Evolutionary conservation across 2,329 filamentous ascomycete genomes (phyloP), one percentile per base, ranked within the genome.

Genomic region (Aaosphaeria pasadenensis): DNA sequence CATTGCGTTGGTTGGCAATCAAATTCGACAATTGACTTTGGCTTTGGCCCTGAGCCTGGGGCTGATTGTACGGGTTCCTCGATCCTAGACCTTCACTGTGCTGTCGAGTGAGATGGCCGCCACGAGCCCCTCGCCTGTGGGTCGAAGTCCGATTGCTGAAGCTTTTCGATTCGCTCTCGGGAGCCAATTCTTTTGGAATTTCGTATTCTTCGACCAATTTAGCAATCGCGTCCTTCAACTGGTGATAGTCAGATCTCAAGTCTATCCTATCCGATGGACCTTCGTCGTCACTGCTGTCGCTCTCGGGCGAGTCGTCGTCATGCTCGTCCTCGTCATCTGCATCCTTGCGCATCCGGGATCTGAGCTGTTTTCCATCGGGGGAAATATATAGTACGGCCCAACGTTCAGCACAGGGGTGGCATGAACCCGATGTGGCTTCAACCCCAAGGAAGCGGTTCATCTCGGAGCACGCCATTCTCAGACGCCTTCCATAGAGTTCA

Each of bases 361-460:
- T 86, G 38, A 95, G 74, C 44, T 77, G 77, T 60, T 83, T 84
- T 31, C 89, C 88, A 66, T 91, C 84, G 1, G 83, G 72, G 0
- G 87, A 87, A 47, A 95, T 82, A 60, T 91, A 92, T 6, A 95
- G 74, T 5, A 94, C 85, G 4, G 87, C 82, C 90, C 90, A 95
- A 47, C 86, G 79, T 70, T 95, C 90, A 1, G 86, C 85, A 52
- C 88, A 92, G 6, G 89, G 89, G 59, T 94, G 88, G 46, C 84
- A 86, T 11, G 82, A 77, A 24, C 87, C 87, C 43, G 84, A 82
- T 13, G 85, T 76, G 9, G 76, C 79, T 11, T 90, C 85, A 5
- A 74, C 60, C 4, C 87, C 86, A 7, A 90, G 72, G 5, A 78
- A 77, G 42, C 87, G 82, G 5, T 75, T 78, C 84, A 91, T 84